Evolutionary conservation across 768 basidiomycete genomes (phyloP).

Genomic region (Agaricus blazei): DNA sequence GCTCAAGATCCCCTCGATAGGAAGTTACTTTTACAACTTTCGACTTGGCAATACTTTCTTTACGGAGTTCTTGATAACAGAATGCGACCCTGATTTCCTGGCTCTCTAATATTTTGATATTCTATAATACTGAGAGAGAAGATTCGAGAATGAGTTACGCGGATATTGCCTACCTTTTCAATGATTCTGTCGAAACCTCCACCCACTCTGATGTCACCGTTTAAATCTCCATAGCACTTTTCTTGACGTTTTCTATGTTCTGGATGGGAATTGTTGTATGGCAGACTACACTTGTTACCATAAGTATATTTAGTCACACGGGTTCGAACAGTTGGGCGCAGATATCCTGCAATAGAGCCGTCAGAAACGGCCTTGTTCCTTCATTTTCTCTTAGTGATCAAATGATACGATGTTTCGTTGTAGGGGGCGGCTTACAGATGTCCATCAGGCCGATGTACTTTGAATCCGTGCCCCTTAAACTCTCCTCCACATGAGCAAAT

Average conservation of each 20-base stretch:
- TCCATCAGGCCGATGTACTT: slow-evolving; percentile 13
- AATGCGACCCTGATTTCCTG: slow-evolving; percentile 12
- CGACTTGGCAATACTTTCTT: no score
- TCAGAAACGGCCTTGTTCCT: slow-evolving; percentile 29
- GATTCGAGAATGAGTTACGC: neutral
- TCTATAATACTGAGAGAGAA: slow-evolving; percentile 6
- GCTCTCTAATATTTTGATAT: slow-evolving; percentile 15
- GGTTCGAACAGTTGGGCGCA: slow-evolving; percentile 21
- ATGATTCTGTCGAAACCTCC: slow-evolving; percentile 6
- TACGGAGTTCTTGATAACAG: no score
- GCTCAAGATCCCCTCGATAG: slow-evolving; percentile 14
- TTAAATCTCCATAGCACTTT: neutral
- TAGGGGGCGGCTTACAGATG: slow-evolving; percentile 9
- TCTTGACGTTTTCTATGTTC: slow-evolving; percentile 18
- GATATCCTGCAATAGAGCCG: slow-evolving; percentile 23
- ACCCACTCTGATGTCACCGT: neutral
- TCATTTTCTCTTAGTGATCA: neutral
- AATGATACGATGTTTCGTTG: no score
- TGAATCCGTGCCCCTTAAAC: slow-evolving; percentile 9
- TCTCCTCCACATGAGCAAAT: slow-evolving; percentile 13
- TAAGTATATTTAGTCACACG: slow-evolving; percentile 23
- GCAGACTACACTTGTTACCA: slow-evolving; percentile 16
- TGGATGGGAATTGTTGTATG: slow-evolving; percentile 14
- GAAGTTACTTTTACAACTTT: neutral
- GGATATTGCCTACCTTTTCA: neutral